Evolutionary conservation across 805 yeast genomes (phyloP), one percentile per base, ranked within the genome.

Genomic region (Yamadazyma nakazawae): DNA sequence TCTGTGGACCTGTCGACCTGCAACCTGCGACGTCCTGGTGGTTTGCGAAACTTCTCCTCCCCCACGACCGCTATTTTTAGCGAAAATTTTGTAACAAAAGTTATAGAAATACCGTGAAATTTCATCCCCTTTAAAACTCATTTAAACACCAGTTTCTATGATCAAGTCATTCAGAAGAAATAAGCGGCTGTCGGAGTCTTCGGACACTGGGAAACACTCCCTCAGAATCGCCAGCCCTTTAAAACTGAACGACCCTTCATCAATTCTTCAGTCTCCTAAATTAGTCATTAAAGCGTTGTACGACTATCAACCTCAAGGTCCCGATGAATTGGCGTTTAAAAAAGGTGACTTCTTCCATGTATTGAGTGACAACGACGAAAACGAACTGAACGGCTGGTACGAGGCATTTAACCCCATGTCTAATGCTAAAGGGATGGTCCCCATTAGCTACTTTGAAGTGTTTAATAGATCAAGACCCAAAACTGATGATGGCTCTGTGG

Each of bases 311-410:
- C 85, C 96, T 0, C 91, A 84, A 55, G 84, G 86, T 12, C 82
- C 88, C 1, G 89, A 88, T 18, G 97, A 92, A 62, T 74, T 92
- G 31, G 75, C 81, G 26, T 92, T 94, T 62, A 59, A 66, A 37
- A 80, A 82, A 54, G 97, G 97, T 34, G 97, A 92, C 60, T 91
- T 90, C 61, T 88, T 91, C 67, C 89, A 88, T 60, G 95, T 94
- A 2, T 40, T 70, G 16, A 48, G 52, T 32, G 66, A 59, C 18
- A 64, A 59, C 26, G 60, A 57, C 34, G 59, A 55, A 46, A 64
- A 62, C 38, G 56, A 51, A 31, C 51, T 49, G 18, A 73, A 76
- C 34, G 80, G 81, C 18, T 90, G 96, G 91, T 88, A 81, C 58
- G 90, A 88, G 58, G 97, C 96, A 1, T 81, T 83, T 43, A 90